phyloP scores from a whole-genome alignment of 2,329 filamentous ascomycete species.

The Microascus cirrosus region DNA sequence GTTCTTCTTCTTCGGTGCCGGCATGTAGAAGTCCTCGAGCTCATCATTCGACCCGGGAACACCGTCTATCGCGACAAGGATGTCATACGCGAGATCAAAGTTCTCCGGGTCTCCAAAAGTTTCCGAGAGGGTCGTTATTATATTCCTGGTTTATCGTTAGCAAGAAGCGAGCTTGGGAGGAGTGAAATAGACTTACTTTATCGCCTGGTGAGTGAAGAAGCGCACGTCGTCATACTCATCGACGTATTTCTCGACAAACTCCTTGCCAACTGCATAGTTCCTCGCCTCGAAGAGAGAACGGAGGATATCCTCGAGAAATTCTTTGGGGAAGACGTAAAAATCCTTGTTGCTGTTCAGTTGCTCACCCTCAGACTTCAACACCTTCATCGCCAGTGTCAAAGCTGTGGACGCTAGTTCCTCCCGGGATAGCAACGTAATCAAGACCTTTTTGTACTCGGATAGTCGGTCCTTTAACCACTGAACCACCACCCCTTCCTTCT shows the following conservation, averaged over 20 bases:
- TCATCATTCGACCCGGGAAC: slow-evolving; percentile 58
- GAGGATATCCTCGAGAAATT: slow-evolving; percentile 56
- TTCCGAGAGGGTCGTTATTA: not conserved
- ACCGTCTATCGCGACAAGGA: slow-evolving; percentile 57
- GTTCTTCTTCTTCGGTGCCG: slow-evolving; percentile 53
- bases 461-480: slow-evolving; percentile 71
- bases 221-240: slow-evolving; percentile 75
- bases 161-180: slow-evolving; percentile 6
- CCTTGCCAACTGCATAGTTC: slow-evolving; percentile 49
- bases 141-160: slow-evolving; percentile 13
- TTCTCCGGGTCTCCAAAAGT: slow-evolving; percentile 17
- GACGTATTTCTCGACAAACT: slow-evolving; percentile 69
- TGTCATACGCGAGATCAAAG: slow-evolving; percentile 46
- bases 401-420: slow-evolving; percentile 58
- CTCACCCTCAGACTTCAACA: slow-evolving; percentile 69
- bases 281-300: slow-evolving; percentile 46
- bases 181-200: slow-evolving; percentile 46
- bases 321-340: slow-evolving; percentile 58
- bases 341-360: slow-evolving; percentile 44
- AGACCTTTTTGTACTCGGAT: slow-evolving; percentile 53
- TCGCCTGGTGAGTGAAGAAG: slow-evolving; percentile 66
- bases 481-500: slow-evolving; percentile 64
- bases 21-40: slow-evolving; percentile 57
- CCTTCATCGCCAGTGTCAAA: slow-evolving; percentile 69
- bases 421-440: slow-evolving; percentile 51